Percentiles rank a stretch among this genome's conserved stretches.
These are phyloP conservation scores for Phytophthora sojae DNA, from an alignment of 352 stramenopile species.

Conservation along the genomic window DNA sequence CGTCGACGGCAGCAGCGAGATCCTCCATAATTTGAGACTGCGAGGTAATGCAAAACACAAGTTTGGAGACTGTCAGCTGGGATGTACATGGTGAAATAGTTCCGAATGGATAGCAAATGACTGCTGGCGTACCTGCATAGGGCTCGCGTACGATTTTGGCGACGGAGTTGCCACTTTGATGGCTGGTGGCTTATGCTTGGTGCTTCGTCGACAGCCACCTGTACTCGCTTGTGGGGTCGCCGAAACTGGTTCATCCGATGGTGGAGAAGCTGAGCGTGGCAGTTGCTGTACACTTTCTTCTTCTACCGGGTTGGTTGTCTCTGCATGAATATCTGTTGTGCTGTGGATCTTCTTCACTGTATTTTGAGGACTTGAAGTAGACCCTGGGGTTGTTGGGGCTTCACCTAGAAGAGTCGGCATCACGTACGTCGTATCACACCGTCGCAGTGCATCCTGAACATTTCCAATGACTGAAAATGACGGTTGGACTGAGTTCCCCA, in stretches of 20 bases:
- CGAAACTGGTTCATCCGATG: slow-evolving; percentile 1
- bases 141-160: slow-evolving; percentile 50
- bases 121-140: slow-evolving; percentile 55
- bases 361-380: slow-evolving; percentile 6
- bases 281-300: background rate
- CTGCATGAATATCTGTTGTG: background rate
- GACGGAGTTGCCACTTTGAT: slow-evolving; percentile 49
- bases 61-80: slow-evolving; percentile 10
- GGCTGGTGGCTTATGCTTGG: slow-evolving; percentile 39
- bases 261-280: background rate
- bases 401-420: slow-evolving; percentile 35
- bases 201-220: background rate
- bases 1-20: slow-evolving; percentile 44
- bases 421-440: slow-evolving; percentile 68
- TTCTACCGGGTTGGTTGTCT: slow-evolving; percentile 10
- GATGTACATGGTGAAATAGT: background rate
- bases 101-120: slow-evolving; percentile 14
- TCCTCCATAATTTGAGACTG: slow-evolving; percentile 74
- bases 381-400: slow-evolving; percentile 2
- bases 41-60: slow-evolving; percentile 2
- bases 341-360: background rate
- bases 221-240: slow-evolving; percentile 10
- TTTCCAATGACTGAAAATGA: slow-evolving; percentile 82
- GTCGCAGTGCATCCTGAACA: slow-evolving; percentile 73
- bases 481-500: slow-evolving; percentile 58